A percentile compares a stretch with the other conserved stretches of the same genome.
Conservation (phyloP, 2,329 filamentous ascomycete genomes). For the Rhynchosporium agropyri region DNA sequence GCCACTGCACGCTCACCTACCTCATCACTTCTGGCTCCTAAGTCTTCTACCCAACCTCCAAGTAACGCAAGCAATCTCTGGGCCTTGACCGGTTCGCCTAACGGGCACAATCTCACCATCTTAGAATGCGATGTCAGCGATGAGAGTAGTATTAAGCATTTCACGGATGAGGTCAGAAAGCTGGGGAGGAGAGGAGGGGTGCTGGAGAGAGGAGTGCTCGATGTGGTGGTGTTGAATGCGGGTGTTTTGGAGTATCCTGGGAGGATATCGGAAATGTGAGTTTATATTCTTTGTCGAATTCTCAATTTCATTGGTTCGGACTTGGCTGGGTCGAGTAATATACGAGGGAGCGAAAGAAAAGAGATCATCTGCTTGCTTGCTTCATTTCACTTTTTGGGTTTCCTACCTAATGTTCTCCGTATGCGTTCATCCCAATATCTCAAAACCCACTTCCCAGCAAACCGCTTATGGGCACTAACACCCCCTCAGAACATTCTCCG, state of each 20-base stretch:
- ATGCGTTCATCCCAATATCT: no score
- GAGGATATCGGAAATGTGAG: conserved; percentile 45
- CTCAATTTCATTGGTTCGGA: no score
- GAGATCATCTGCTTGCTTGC: no score
- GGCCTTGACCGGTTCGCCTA: conserved; percentile 48
- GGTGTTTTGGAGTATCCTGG: conserved; percentile 59
- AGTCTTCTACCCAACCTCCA: background rate
- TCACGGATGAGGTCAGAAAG: conserved; percentile 28
- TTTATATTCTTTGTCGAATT: conserved; percentile 10
- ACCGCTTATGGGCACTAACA: background rate
- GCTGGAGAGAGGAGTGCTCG: conserved; percentile 37
- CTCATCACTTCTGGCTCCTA: background rate
- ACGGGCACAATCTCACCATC: conserved; percentile 31
- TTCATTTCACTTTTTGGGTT: no score
- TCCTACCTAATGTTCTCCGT: no score
- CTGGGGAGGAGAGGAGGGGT: conserved; percentile 23
- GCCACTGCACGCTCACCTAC: conserved; percentile 49
- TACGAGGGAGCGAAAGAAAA: no score
- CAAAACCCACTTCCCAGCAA: no score
- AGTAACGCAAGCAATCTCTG: conserved; percentile 44
- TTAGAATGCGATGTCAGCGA: conserved; percentile 55
- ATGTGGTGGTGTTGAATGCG: conserved; percentile 59
- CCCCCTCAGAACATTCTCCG: conserved; percentile 50
- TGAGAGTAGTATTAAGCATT: conserved; percentile 51
- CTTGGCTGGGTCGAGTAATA: no score